Base-by-base conservation (phyloP, 2,329 filamentous ascomycete genomes). In the Aspergillus phoenicis region DNA sequence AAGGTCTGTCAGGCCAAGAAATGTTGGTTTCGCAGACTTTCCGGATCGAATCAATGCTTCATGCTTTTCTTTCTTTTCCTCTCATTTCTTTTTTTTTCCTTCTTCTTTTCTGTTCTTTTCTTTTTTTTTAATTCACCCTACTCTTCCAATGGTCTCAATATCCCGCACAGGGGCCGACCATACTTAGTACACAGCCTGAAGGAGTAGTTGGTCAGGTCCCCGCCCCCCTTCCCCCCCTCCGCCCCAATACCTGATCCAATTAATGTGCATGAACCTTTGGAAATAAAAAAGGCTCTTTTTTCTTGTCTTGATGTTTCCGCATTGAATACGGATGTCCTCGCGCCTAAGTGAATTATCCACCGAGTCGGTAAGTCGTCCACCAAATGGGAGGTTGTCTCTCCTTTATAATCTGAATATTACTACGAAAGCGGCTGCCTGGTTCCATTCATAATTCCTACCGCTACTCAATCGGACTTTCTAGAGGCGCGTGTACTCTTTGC, bases 1-100 rank as follows among this genome's bases (percentile, higher is more conserved):
- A 66, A 66, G 64, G 64, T 61, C 58, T 64, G 48, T 60, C 58
- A 58, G 60, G 56, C 62, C 61, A 64, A 64, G 60, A 60, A 58
- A 49, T 58, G 51, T 48, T 56, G 51, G 60, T 64, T 64, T 64
- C 61, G 62, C 62, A 65, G 61, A 38, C 33, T 30, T 61, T 52
- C 56, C 54, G 26, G 26, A 55, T 20, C 28, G 38, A 55, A 48
- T 59, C 36, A 53, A 36, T 58, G 39, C 45, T 38, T 51, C 30
- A 20, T 58, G 45, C 17, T 52, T 52, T 51, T 38, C 55, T 58
- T 36, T 47, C 30, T 24, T 59, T 28, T 53, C 43, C 41, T 43
- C n/a, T 24, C 24, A 45, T 30, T 59, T 49, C 26, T 59, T 43
- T 20, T 53, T 43, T 22, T 13, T 26, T 26, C 4, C 26, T 3